Conservation (phyloP, 495 filamentous ascomycete species). For the Penicillium chermesinum region DNA sequence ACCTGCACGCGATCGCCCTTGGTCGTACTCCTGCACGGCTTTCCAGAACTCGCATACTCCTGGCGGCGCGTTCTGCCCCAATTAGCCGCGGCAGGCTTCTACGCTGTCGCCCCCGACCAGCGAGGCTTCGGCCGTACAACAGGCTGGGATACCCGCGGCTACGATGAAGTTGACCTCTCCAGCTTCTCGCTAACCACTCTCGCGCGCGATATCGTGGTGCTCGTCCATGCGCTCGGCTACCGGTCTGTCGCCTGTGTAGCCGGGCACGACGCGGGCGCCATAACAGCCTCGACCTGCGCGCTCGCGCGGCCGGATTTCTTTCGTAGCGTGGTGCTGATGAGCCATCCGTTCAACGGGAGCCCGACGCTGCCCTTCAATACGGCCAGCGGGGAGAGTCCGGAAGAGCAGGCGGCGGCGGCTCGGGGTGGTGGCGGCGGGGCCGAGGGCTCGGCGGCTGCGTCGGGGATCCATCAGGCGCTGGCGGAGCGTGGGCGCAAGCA, state of each 20-base stretch:
- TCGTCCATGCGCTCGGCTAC: constrained; percentile 58
- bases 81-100: constrained; percentile 52
- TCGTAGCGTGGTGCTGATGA: constrained; percentile 47
- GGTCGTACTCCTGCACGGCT: constrained; percentile 61
- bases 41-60: constrained; percentile 63
- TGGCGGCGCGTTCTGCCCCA: constrained; percentile 59
- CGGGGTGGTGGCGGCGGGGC: constrained; percentile 14
- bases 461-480: constrained; percentile 48
- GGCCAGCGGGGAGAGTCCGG: constrained; percentile 22
- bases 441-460: constrained; percentile 26
- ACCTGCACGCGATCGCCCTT: constrained; percentile 40
- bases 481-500: constrained; percentile 53
- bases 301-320: constrained; percentile 63
- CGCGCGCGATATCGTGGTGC: constrained; percentile 56
- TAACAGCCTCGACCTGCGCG: constrained; percentile 54
- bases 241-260: constrained; percentile 53
- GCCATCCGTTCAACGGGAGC: constrained; percentile 51
- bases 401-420: constrained; percentile 11
- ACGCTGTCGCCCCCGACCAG: constrained; percentile 63
- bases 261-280: constrained; percentile 64
- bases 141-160: constrained; percentile 52
- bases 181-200: constrained; percentile 55
- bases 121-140: constrained; percentile 64
- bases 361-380: constrained; percentile 49
- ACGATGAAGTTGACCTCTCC: constrained; percentile 47